Base-by-base conservation (phyloP, 257 asterid species). In the Rubia yunnanensis region DNA sequence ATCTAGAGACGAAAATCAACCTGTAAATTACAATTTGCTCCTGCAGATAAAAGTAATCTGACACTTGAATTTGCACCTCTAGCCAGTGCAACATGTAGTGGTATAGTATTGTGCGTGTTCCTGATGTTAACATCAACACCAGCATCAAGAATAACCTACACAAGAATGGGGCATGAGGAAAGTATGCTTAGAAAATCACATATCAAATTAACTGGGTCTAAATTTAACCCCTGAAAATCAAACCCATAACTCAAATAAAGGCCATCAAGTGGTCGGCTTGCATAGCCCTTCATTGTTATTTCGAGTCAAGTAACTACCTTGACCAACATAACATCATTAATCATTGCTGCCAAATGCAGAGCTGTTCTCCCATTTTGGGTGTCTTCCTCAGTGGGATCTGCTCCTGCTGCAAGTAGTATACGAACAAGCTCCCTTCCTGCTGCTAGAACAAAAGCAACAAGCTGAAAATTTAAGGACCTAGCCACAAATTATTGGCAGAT, bases 61-160 rank as follows among this genome's bases (percentile, higher is more conserved):
- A 94, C 99, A 75, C 97, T 86, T 74, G 97, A 86, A 67, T 90
- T 94, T 74, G 99, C 91, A 70, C 99, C 97, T 85, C 99, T 86
- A 67, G 95, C 96, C 86, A 94, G 78, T 72, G 99, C 99, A 76
- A 94, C 96, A 78, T 94, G 99, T 46, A 94, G 94, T 70, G 99
- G 97, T 72, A 85, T 83, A 62, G 95, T 85, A 71, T 88, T 94
- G 81, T 84, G 91, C 74, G 73, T 79, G 76, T 86, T 90, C 82
- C 92, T 90, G 83, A 83, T 84, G 79, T 94, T 89, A 53, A 89
- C 99, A 79, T 94, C 88, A 69, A 94, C 94, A n/a, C 96, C 99
- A 65, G 96, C 89, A 63, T 86, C 97, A 76, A 89, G 84, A 72
- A 94, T 84, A 77, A 94, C 86, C 99, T 94, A 78, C 62, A 71